A percentile compares a stretch with the other conserved stretches of the same genome.
These are phyloP conservation scores for Cryptosporidium xiaoi DNA, from an alignment of 169 alveolate species.

Conservation along the genomic window DNA sequence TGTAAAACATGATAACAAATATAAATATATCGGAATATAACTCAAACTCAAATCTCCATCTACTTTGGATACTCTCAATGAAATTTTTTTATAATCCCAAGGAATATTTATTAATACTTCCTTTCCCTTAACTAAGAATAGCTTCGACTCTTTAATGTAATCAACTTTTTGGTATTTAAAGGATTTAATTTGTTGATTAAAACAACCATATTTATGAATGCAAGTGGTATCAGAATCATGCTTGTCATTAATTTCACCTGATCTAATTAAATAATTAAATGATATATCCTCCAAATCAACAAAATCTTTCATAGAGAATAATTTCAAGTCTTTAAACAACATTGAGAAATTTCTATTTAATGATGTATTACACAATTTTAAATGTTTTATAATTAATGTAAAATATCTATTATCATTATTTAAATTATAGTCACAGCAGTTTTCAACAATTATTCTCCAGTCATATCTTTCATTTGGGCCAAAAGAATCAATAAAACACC, in stretches of 20 bases:
- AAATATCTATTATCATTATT: background rate
- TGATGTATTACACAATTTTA: conserved; percentile 43
- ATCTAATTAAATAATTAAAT: conserved; percentile 2
- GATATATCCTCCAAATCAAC: conserved; percentile 49
- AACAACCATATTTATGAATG: conserved; percentile 38
- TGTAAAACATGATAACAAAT: conserved; percentile 5
- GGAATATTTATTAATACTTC: conserved; percentile 20
- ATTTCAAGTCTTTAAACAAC: background rate
- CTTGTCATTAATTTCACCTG: too few species aligned
- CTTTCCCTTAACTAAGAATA: background rate
- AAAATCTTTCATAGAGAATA: conserved; percentile 10
- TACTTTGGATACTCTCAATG: conserved; percentile 2
- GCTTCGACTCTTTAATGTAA: background rate
- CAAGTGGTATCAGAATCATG: background rate
- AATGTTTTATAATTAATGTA: background rate
- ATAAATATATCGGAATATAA: conserved; percentile 32
- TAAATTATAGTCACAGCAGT: background rate
- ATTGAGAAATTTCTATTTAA: conserved; percentile 34
- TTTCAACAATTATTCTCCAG: conserved; percentile 18
- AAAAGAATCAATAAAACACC: conserved; percentile 41
- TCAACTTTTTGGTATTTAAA: background rate
- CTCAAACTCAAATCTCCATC: conserved; percentile 13
- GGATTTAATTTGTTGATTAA: conserved; percentile 14
- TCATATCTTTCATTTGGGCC: conserved; percentile 36
- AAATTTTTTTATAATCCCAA: conserved; percentile 38